Evolutionary conservation across 1,284 basidiomycete species (phyloP).

Genomic region (Sanguinoderma infundibulare): DNA sequence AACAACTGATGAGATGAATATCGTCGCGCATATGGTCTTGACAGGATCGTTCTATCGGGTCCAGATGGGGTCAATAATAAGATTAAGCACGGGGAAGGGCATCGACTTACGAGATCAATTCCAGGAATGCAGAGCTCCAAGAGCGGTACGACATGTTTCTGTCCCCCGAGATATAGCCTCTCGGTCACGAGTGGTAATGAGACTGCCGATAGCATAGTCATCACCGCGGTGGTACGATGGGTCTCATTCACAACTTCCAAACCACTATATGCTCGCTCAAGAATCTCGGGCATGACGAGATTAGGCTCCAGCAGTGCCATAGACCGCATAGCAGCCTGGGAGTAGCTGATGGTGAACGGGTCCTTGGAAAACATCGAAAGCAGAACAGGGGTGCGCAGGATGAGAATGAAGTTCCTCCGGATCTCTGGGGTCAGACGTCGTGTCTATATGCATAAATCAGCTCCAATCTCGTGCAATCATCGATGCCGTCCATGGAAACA

Average conservation of each 20-base stretch:
- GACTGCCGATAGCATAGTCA: constrained; percentile 87
- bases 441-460: constrained; percentile 43
- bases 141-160: constrained; percentile 88
- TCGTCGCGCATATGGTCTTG: constrained; percentile 86
- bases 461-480: not conserved
- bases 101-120: constrained; percentile 73
- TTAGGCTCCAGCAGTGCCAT: constrained; percentile 86
- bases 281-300: constrained; percentile 89
- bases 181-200: constrained; percentile 82
- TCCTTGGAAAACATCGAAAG: constrained; percentile 97
- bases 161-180: constrained; percentile 81
- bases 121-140: constrained; percentile 92
- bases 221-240: constrained; percentile 89
- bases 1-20: constrained; percentile 79
- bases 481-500: not conserved
- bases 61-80: not conserved
- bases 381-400: constrained; percentile 86
- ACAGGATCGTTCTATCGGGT: constrained; percentile 81
- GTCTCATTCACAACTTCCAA: constrained; percentile 96
- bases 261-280: constrained; percentile 91
- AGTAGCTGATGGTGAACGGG: constrained; percentile 64
- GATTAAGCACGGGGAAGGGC: constrained; percentile 4
- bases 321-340: constrained; percentile 73
- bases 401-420: constrained; percentile 82
- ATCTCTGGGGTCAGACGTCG: constrained; percentile 85